A percentile compares a stretch with the other conserved stretches of the same genome.
phyloP scores from a whole-genome alignment of 108 stramenopile species.

The Cyclotella choctawhatcheeana region DNA sequence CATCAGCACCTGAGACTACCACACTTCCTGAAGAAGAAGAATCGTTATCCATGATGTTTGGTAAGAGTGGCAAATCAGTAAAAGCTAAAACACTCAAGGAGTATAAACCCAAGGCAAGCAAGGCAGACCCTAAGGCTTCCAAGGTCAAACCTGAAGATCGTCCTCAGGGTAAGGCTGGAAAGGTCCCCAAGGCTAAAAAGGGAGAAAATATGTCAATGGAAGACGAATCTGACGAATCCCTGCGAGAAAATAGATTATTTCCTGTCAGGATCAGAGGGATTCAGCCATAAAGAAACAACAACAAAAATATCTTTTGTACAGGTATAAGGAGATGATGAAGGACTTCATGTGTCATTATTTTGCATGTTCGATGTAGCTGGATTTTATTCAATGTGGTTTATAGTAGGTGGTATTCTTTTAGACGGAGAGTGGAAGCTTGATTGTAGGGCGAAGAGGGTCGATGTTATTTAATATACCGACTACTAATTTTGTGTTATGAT shows the following conservation, averaged over 20 bases:
- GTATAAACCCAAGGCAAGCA: constrained; percentile 18
- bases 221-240: neutral
- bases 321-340: no score
- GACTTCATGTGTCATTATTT: no score
- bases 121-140: constrained; percentile 19
- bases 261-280: neutral
- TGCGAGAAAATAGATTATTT: neutral
- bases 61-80: constrained; percentile 1
- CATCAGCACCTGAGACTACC: constrained; percentile 5
- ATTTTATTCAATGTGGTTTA: no score
- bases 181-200: constrained; percentile 13
- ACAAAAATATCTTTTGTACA: no score
- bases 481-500: no score
- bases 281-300: no score
- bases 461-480: no score
- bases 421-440: no score
- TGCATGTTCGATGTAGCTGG: no score
- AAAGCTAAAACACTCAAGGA: constrained; percentile 20
- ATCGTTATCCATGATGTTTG: constrained; percentile 6
- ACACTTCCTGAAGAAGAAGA: no score
- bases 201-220: constrained; percentile 6
- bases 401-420: no score
- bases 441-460: no score
- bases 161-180: constrained; percentile 10
- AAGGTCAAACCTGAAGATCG: constrained; percentile 14